These are phyloP conservation scores for Solanum arcanum DNA, from an alignment of 257 asterid species.

Conservation along the genomic window DNA sequence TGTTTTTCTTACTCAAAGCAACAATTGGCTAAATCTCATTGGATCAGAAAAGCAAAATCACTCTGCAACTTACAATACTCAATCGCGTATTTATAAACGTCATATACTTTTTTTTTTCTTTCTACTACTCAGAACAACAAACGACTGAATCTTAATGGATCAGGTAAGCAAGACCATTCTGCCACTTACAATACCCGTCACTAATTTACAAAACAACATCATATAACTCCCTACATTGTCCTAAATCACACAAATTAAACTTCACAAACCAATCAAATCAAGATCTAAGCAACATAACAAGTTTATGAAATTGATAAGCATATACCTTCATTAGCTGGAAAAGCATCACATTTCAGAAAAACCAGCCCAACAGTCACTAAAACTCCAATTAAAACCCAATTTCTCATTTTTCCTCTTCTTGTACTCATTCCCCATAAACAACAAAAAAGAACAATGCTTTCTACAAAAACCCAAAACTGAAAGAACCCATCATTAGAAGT, in stretches of 20 bases:
- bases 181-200: background rate
- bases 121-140: background rate
- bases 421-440: background rate
- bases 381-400: slow-evolving; percentile 24
- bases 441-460: slow-evolving; percentile 7
- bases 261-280: slow-evolving; percentile 5
- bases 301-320: background rate
- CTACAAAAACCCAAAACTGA: background rate
- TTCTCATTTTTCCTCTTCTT: slow-evolving; percentile 20
- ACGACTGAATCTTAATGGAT: background rate
- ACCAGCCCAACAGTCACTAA: slow-evolving; percentile 35
- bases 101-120: background rate
- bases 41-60: background rate
- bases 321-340: slow-evolving; percentile 61
- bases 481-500: slow-evolving; percentile 1
- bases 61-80: background rate
- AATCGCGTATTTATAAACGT: background rate
- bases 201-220: background rate
- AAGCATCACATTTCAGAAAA: slow-evolving; percentile 26
- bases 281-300: slow-evolving; percentile 25
- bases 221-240: slow-evolving; percentile 11
- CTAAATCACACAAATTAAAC: background rate
- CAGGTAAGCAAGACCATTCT: background rate
- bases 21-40: background rate
- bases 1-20: background rate